Percentiles rank a stretch among this genome's conserved stretches.
Evolutionary conservation across 1,284 basidiomycete genomes (phyloP).

Genomic region (Moesziomyces sp.): DNA sequence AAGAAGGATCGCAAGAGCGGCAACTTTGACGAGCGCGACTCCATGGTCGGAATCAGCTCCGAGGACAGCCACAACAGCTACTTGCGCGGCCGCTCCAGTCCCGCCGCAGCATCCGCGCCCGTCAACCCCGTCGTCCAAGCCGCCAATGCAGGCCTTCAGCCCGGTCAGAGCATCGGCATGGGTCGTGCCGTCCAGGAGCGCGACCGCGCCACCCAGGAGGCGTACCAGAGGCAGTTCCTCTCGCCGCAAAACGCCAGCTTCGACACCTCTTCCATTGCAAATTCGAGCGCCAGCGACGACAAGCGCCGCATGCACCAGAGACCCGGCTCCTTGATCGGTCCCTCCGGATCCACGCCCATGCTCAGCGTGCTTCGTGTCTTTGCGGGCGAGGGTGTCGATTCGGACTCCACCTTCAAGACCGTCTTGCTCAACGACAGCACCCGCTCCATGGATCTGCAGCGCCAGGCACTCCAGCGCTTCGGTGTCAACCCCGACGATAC

Average conservation of each 20-base stretch:
- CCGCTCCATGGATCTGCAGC: constrained; percentile 82
- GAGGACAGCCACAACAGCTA: constrained; percentile 36
- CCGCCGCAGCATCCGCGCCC: constrained; percentile 8
- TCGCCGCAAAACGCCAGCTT: constrained; percentile 28
- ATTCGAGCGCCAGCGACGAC: constrained; percentile 10
- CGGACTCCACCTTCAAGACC: constrained; percentile 97
- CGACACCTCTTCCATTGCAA: constrained; percentile 16
- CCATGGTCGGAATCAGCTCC: constrained; percentile 48
- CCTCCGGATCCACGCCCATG: constrained; percentile 75
- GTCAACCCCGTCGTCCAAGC: constrained; percentile 32
- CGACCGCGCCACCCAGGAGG: constrained; percentile 56
- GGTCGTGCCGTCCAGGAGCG: constrained; percentile 57
- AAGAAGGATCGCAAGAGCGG: constrained; percentile 63
- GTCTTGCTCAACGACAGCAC: constrained; percentile 89
- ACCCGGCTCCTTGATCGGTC: constrained; percentile 66
- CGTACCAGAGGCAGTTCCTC: constrained; percentile 59
- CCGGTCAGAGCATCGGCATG: constrained; percentile 51
- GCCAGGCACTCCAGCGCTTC: constrained; percentile 93
- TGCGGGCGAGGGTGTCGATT: constrained; percentile 81
- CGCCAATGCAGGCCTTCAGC: constrained; percentile 36
- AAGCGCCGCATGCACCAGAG: constrained; percentile 38
- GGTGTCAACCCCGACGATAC: constrained; percentile 72
- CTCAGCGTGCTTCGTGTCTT: constrained; percentile 94
- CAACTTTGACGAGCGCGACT: constrained; percentile 48
- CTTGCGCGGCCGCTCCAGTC: constrained; percentile 18